Base-by-base conservation (phyloP, 106 monocot species). In the Dactylorhiza incarnata region DNA sequence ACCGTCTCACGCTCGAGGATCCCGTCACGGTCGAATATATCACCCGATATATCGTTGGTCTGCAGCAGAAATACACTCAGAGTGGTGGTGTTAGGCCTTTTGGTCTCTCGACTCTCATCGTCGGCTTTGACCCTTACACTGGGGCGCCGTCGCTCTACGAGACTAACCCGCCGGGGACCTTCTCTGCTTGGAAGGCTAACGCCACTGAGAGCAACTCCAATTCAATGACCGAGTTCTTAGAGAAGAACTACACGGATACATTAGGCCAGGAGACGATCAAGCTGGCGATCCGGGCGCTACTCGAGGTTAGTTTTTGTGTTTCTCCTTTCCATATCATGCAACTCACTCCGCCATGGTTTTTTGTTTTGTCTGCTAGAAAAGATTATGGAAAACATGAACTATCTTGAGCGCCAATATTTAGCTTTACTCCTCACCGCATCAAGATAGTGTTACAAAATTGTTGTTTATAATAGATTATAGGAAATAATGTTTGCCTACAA, bases 21-120 rank as follows among this genome's bases (percentile, higher is more conserved):
- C 87, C 92, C 15, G 92, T 89, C 29, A 96, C 92, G 5, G 95
- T 96, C 15, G 93, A 93, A 85, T 96, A 96, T 78, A 96, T 93
- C 72, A 96, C 95, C 2, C 85, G 93, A 14, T 90, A 93, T 79
- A 93, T 96, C 68, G 90, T 93, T 24, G 93, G 95, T 1, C 81
- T 96, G 16, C 95, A 96, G 85, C 95, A 95, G 81, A 95, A 92
- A 81, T 92, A 95, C 87, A 95, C 95, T 12, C 95, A 95, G 84
- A 92, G 92, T 59, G 92, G 92, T 2, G 95, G 95, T 1, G 95
- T 95, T 48, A 78, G 95, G 77, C 95, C 95, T 0, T 95, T 92
- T 69, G 95, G 95, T 13, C 88, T 95, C 45, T 90, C n/a, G n/a
- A n/a, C n/a, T n/a, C n/a, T n/a, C n/a, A n/a, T n/a, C n/a, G n/a